A percentile compares a stretch with the other conserved stretches of the same genome.
Conservation (phyloP, 2,329 filamentous ascomycete genomes). For the Cladorrhinum sp. region DNA sequence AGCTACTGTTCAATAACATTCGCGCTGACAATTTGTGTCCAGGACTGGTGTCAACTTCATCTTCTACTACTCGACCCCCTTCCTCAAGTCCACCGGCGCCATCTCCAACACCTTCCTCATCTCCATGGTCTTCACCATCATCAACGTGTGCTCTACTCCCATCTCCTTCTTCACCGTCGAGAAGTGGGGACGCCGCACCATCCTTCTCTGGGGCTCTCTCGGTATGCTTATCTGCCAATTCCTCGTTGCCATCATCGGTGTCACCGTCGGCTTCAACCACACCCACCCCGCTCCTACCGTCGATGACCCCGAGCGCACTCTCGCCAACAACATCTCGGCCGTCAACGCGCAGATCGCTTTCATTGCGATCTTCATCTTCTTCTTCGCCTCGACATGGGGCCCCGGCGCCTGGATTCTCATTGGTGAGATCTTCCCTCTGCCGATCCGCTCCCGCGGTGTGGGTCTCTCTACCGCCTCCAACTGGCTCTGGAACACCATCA, state of each 20-base stretch:
- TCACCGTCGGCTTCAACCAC: constrained; percentile 55
- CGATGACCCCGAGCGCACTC: constrained; percentile 33
- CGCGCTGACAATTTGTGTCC: constrained; percentile 2
- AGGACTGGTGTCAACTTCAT: constrained; percentile 89
- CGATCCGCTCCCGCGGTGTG: constrained; percentile 84
- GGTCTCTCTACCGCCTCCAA: constrained; percentile 83
- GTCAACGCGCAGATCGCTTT: constrained; percentile 75
- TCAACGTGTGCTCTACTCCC: constrained; percentile 83
- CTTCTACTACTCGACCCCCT: constrained; percentile 82
- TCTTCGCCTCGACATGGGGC: constrained; percentile 87
- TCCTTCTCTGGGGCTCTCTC: constrained; percentile 73
- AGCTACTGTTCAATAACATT: background rate
- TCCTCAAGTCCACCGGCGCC: constrained; percentile 75
- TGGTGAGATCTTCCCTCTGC: constrained; percentile 86
- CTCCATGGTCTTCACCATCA: constrained; percentile 78
- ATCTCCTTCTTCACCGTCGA: constrained; percentile 87
- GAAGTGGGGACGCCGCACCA: constrained; percentile 72
- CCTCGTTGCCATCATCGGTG: constrained; percentile 75
- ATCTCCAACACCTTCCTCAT: constrained; percentile 79
- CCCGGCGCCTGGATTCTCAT: constrained; percentile 79
- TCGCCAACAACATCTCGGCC: constrained; percentile 54
- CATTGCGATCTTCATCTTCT: constrained; percentile 91
- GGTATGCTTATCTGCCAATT: constrained; percentile 88
- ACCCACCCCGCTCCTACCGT: constrained; percentile 43
- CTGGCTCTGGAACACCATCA: constrained; percentile 84